Evolutionary conservation across 139 green algal species (phyloP), one percentile per base, ranked within the genome.

Genomic region (Chlorella sp.): DNA sequence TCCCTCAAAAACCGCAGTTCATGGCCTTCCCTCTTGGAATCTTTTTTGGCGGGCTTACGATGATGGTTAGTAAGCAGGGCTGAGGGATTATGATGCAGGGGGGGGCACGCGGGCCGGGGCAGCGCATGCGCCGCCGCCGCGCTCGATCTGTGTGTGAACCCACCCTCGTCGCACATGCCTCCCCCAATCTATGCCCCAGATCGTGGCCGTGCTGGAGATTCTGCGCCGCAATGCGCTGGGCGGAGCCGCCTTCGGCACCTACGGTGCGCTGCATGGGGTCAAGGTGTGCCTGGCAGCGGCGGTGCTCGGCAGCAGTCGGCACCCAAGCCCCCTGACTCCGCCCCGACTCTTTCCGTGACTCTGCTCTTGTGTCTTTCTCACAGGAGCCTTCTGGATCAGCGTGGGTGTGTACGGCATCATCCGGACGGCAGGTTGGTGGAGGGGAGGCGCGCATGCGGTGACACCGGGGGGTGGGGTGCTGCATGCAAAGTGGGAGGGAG

Each of bases 351-450:
- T n/a, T n/a, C n/a, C 58, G 4, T 32, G 58, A 4, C 58, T n/a
- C 58, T 20, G 4, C 58, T 14, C n/a, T 16, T 9, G 13, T 8
- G 65, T 9, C 65, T 16, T 11, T 28, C 16, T 48, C n/a, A 38
- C 69, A 76, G 69, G 81, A 17, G 22, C 81, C 43, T 86, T 86
- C n/a, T 86, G 68, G 68, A 68, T 86, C 56, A 51, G 44, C 43
- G 48, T 86, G 14, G 81, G 81, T n/a, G 68, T 82, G 41, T 81
- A 85, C n/a, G 81, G 81, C 72, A 68, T 58, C 54, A 81, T 81
- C 38, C 51, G 64, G 17, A 44, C 81, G 4, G 51, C 51, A 60
- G 51, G 51, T 60, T n/a, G n/a, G n/a, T n/a, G n/a, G n/a, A n/a
- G n/a, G n/a, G n/a, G n/a, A n/a, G n/a, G n/a, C n/a, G n/a, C n/a